Conservation (phyloP, 1,284 basidiomycete genomes). For the Pterula multifida region DNA sequence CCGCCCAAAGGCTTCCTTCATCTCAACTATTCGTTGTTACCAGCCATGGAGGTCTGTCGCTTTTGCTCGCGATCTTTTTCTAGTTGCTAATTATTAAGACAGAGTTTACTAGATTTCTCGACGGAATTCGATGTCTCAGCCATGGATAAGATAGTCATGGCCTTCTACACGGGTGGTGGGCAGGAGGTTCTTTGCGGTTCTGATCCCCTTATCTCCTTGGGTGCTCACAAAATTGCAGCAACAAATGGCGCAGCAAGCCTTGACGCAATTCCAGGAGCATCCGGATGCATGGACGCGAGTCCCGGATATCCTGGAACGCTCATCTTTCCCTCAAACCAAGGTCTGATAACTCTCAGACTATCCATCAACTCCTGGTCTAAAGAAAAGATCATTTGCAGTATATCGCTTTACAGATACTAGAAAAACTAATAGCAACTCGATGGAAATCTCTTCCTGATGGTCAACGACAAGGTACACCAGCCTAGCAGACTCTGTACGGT, state of each 20-base stretch:
- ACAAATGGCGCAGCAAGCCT: constrained; percentile 81
- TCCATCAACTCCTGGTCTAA: constrained; percentile 7
- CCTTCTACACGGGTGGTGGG: constrained; percentile 73
- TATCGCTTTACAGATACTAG: constrained; percentile 89
- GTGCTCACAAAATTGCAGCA: constrained; percentile 40
- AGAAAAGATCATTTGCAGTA: constrained; percentile 42
- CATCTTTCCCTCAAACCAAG: constrained; percentile 85
- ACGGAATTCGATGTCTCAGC: constrained; percentile 76
- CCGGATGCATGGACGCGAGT: constrained; percentile 98
- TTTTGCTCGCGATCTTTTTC: neutral
- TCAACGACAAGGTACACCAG: constrained; percentile 67
- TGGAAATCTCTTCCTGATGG: constrained; percentile 96
- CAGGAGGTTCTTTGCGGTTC: constrained; percentile 27
- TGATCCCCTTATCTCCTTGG: constrained; percentile 13
- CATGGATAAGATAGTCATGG: constrained; percentile 77
- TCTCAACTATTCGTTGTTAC: neutral
- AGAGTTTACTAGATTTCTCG: constrained; percentile 83
- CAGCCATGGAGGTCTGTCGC: constrained; percentile 1
- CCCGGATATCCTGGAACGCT: constrained; percentile 84
- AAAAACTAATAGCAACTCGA: constrained; percentile 86
- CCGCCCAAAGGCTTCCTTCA: neutral
- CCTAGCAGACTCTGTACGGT: constrained; percentile 9
- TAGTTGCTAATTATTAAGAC: neutral
- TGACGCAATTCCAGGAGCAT: constrained; percentile 95
- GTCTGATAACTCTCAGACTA: constrained; percentile 26